Evolutionary conservation across 305 asterid species (phyloP).

Genomic region (Fraxinus angustifolia): DNA sequence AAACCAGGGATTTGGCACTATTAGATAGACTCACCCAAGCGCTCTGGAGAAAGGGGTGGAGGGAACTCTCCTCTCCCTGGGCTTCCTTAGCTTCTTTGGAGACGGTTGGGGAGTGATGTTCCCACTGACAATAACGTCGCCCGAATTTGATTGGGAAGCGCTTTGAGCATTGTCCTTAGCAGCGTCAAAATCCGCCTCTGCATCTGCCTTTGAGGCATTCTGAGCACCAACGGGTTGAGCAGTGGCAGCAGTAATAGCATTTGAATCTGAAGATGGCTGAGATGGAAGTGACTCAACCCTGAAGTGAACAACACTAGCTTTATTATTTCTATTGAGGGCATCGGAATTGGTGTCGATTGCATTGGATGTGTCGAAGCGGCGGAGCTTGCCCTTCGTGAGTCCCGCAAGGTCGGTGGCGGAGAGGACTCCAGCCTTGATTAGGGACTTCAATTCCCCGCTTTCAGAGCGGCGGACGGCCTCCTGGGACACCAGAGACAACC

Average conservation of each 20-base stretch:
- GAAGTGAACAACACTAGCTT: slow-evolving; percentile 40
- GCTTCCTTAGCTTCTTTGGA: slow-evolving; percentile 51
- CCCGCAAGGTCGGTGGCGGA: slow-evolving; percentile 71
- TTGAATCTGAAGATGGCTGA: neutral
- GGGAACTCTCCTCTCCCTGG: slow-evolving; percentile 88
- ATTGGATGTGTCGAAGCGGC: slow-evolving; percentile 24
- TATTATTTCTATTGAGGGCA: neutral
- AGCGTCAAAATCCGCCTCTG: neutral
- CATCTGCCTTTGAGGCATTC: slow-evolving; percentile 9
- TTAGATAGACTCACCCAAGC: slow-evolving; percentile 45
- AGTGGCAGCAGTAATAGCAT: slow-evolving; percentile 8
- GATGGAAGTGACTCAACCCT: slow-evolving; percentile 19
- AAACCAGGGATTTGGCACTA: neutral
- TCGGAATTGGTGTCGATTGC: slow-evolving; percentile 8
- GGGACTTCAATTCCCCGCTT: slow-evolving; percentile 34
- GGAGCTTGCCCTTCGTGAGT: slow-evolving; percentile 67
- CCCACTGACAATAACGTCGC: slow-evolving; percentile 12
- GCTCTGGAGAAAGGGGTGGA: slow-evolving; percentile 88
- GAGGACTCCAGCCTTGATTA: slow-evolving; percentile 52
- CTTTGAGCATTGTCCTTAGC: slow-evolving; percentile 6
- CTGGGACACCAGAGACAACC: slow-evolving; percentile 70
- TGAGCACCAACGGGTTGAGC: slow-evolving; percentile 11
- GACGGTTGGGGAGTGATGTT: slow-evolving; percentile 1
- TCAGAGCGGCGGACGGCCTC: slow-evolving; percentile 42
- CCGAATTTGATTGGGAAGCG: slow-evolving; percentile 24